Percentiles rank a stretch among this genome's conserved stretches.
phyloP scores from a whole-genome alignment of 495 filamentous ascomycete genomes.

The Xanthoparmelia taractica region DNA sequence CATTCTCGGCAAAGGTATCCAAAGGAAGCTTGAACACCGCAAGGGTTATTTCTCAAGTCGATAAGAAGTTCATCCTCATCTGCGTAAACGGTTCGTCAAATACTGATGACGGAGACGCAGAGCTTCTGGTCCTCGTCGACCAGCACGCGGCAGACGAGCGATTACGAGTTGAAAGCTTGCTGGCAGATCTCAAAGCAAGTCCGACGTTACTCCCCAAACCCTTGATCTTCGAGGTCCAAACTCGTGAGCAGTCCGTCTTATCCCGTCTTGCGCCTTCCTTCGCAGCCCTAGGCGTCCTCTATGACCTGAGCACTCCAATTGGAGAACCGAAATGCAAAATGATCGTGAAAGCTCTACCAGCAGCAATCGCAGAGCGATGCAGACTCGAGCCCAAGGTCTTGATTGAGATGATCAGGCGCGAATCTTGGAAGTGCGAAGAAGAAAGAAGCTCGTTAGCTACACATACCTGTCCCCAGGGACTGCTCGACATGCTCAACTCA shows the following conservation, averaged over 20 bases:
- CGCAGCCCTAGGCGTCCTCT: slow-evolving; percentile 63
- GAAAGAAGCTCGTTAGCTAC: neutral
- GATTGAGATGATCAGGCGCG: slow-evolving; percentile 62
- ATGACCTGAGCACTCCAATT: slow-evolving; percentile 24
- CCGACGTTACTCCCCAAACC: slow-evolving; percentile 38
- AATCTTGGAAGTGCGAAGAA: slow-evolving; percentile 49
- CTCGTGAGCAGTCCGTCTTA: slow-evolving; percentile 52
- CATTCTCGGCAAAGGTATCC: slow-evolving; percentile 49
- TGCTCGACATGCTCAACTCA: slow-evolving; percentile 85
- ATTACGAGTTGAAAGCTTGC: slow-evolving; percentile 66
- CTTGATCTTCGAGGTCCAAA: slow-evolving; percentile 53
- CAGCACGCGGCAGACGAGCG: slow-evolving; percentile 95
- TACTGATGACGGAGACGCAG: neutral
- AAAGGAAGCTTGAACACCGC: slow-evolving; percentile 56
- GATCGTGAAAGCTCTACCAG: slow-evolving; percentile 53
- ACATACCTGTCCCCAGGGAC: slow-evolving; percentile 48
- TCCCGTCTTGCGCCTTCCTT: slow-evolving; percentile 49
- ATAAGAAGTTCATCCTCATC: slow-evolving; percentile 79
- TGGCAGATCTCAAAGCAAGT: slow-evolving; percentile 42
- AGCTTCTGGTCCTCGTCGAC: slow-evolving; percentile 68
- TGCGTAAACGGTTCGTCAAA: slow-evolving; percentile 36
- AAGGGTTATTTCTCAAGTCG: slow-evolving; percentile 71
- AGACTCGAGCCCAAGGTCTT: slow-evolving; percentile 60
- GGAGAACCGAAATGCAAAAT: slow-evolving; percentile 29
- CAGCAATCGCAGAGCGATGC: slow-evolving; percentile 67